phyloP scores from a whole-genome alignment of 2,329 filamentous ascomycete genomes.

The Aureobasidium sp. region DNA sequence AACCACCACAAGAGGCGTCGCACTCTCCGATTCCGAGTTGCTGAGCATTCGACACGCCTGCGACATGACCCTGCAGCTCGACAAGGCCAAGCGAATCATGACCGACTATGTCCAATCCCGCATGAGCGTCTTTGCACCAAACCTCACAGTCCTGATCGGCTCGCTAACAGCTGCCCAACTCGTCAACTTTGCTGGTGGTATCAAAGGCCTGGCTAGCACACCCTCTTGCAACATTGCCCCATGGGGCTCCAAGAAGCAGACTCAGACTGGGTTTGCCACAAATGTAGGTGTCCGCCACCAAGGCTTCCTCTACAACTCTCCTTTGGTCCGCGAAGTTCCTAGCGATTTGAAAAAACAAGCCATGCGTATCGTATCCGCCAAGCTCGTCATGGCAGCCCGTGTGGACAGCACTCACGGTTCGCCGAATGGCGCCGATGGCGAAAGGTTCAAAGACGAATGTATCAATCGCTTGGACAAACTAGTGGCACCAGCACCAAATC shows the following conservation, averaged over 20 bases:
- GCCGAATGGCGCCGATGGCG: constrained; percentile 72
- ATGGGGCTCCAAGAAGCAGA: constrained; percentile 81
- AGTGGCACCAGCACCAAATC: constrained; percentile 83
- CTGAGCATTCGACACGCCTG: constrained; percentile 67
- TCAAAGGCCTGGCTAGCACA: constrained; percentile 82
- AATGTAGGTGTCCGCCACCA: constrained; percentile 87
- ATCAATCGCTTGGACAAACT: constrained; percentile 84
- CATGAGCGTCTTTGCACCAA: constrained; percentile 93
- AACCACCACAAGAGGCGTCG: constrained; percentile 74
- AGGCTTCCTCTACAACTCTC: constrained; percentile 86
- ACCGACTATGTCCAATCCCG: constrained; percentile 94
- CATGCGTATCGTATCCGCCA: constrained; percentile 88
- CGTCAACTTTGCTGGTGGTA: constrained; percentile 86
- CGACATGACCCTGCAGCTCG: constrained; percentile 78
- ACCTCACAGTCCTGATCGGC: constrained; percentile 81
- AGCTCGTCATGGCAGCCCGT: constrained; percentile 85
- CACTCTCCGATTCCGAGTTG: constrained; percentile 68
- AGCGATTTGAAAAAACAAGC: constrained; percentile 85
- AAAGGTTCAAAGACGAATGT: constrained; percentile 72
- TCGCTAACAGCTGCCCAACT: constrained; percentile 90
- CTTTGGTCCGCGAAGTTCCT: constrained; percentile 76
- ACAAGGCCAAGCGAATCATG: constrained; percentile 75
- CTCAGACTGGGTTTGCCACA: constrained; percentile 74
- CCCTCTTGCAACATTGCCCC: constrained; percentile 88
- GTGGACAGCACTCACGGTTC: constrained; percentile 79